Evolutionary conservation across 352 stramenopile species (phyloP).

Genomic region (Pythium phragmiticola): DNA sequence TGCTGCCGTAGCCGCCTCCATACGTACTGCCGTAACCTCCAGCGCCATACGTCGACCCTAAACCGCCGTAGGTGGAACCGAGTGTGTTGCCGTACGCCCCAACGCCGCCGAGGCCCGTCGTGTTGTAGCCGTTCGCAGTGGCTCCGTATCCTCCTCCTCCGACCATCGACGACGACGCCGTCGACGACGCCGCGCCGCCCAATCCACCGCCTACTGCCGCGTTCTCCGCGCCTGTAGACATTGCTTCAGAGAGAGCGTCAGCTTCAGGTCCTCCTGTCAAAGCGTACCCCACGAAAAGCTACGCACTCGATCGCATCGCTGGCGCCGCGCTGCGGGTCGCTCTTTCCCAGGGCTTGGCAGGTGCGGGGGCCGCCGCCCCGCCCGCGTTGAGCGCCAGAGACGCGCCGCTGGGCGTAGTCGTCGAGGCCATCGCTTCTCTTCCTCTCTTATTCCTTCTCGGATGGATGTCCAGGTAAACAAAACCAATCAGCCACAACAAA

Average conservation of each 20-base stretch:
- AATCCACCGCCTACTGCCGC: not conserved
- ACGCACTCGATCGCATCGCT: not conserved
- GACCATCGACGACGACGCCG: constrained; percentile 2
- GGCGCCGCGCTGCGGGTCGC: not conserved
- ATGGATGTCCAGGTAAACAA: constrained; percentile 12
- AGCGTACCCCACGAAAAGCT: not conserved
- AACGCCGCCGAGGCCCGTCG: not conserved
- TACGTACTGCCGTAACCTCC: constrained; percentile 15
- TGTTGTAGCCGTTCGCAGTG: constrained; percentile 11
- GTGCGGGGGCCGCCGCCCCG: constrained; percentile 7
- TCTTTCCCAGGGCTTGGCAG: constrained; percentile 19
- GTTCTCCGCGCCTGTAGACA: constrained; percentile 2
- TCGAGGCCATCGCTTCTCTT: constrained; percentile 2
- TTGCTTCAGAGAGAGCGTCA: not conserved
- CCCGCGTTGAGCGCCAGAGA: not conserved
- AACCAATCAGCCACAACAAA: not conserved
- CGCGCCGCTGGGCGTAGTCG: not conserved
- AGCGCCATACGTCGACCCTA: constrained; percentile 8
- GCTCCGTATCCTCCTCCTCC: constrained; percentile 2
- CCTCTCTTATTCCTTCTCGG: not conserved
- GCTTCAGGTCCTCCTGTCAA: not conserved
- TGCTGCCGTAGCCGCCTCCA: constrained; percentile 19
- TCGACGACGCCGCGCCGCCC: not conserved
- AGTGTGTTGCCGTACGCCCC: constrained; percentile 19
- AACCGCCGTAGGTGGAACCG: constrained; percentile 3